A percentile compares a stretch with the other conserved stretches of the same genome.
These are phyloP conservation scores for Stagonosporopsis tanaceti DNA, from an alignment of 2,329 filamentous ascomycete species.

Conservation along the genomic window DNA sequence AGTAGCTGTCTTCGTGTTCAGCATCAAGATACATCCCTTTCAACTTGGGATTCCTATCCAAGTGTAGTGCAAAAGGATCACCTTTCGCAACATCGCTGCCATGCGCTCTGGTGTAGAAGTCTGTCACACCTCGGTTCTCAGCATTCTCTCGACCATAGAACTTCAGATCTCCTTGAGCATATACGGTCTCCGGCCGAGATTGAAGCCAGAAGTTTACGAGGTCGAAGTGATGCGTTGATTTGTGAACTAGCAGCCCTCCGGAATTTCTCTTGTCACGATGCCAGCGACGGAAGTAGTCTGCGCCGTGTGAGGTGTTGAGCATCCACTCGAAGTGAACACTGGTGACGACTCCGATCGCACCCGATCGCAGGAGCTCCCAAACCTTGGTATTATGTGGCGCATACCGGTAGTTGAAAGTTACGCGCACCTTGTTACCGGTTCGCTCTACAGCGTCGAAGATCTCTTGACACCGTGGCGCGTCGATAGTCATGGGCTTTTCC, in stretches of 20 bases:
- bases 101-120: conserved; percentile 61
- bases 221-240: conserved; percentile 71
- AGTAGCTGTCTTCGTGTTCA: conserved; percentile 69
- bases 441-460: conserved; percentile 64
- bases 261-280: conserved; percentile 68
- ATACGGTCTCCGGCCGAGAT: conserved; percentile 63
- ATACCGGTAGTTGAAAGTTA: conserved; percentile 72
- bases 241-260: conserved; percentile 68
- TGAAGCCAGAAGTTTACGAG: conserved; percentile 70
- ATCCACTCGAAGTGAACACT: conserved; percentile 70
- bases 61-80: conserved; percentile 67
- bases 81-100: conserved; percentile 60
- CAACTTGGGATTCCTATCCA: conserved; percentile 62
- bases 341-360: conserved; percentile 64
- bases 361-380: conserved; percentile 61
- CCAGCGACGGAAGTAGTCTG: conserved; percentile 71
- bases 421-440: conserved; percentile 60
- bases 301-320: conserved; percentile 68
- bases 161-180: conserved; percentile 65
- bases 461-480: conserved; percentile 61
- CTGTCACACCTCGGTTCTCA: conserved; percentile 60
- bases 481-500: conserved; percentile 72
- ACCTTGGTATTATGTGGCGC: conserved; percentile 71
- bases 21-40: conserved; percentile 68
- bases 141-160: conserved; percentile 71